Evolutionary conservation across 2,329 filamentous ascomycete species (phyloP).

Genomic region (Remersonia thermophila): DNA sequence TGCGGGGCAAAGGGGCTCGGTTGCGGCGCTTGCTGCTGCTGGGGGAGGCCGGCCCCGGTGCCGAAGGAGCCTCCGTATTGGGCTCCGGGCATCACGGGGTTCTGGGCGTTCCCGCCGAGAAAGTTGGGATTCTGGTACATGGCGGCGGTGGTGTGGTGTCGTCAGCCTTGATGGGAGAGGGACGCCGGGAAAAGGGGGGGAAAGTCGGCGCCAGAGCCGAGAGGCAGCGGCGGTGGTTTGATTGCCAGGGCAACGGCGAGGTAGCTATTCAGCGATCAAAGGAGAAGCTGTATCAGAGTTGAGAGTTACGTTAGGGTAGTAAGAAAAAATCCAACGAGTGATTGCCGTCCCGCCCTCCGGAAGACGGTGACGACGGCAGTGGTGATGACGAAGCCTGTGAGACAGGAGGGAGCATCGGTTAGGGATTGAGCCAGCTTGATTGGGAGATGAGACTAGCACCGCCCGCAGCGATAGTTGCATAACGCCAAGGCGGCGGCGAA

Average conservation of each 20-base stretch:
- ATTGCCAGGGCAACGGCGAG: too few species aligned
- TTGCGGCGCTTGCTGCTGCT: slow-evolving; percentile 37
- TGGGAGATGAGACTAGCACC: too few species aligned
- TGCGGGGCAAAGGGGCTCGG: slow-evolving; percentile 46
- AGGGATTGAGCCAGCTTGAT: not conserved
- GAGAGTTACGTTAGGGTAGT: too few species aligned
- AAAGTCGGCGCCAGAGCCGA: not conserved
- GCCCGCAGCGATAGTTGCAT: too few species aligned
- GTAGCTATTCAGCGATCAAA: not conserved
- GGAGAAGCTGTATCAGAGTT: too few species aligned
- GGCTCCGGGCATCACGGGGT: slow-evolving; percentile 44
- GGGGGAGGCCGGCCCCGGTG: slow-evolving; percentile 35
- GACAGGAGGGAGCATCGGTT: slow-evolving; percentile 4
- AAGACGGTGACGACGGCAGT: not conserved
- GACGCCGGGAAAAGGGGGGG: slow-evolving; percentile 4
- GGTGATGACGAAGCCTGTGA: slow-evolving; percentile 10
- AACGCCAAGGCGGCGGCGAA: too few species aligned
- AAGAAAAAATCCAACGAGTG: slow-evolving; percentile 1
- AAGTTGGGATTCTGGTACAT: slow-evolving; percentile 93
- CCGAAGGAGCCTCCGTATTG: slow-evolving; percentile 44
- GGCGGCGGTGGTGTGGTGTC: slow-evolving; percentile 10
- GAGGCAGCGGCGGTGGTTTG: too few species aligned
- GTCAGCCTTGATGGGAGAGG: slow-evolving; percentile 1
- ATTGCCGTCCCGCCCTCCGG: not conserved
- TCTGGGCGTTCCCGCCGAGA: slow-evolving; percentile 67